phyloP scores from a whole-genome alignment of 2,329 filamentous ascomycete species.

The Aspergillus unguis region DNA sequence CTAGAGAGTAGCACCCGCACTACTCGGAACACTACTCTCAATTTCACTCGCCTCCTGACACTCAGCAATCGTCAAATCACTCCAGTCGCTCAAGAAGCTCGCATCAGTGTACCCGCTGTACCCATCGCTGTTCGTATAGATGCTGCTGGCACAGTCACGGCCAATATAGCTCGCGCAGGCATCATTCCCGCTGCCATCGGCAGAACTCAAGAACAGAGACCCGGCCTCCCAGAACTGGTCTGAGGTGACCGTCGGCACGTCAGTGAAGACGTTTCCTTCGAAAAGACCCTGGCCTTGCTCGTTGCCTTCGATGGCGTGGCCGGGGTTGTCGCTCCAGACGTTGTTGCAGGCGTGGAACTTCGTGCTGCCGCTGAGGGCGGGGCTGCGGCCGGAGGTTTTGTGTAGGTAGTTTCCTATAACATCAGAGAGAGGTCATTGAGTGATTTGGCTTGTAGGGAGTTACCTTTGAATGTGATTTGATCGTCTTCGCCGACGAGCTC shows the following conservation, averaged over 20 bases:
- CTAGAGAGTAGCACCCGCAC: not conserved
- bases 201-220: not conserved
- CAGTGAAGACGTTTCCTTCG: slow-evolving; percentile 47
- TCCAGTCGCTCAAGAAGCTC: not conserved
- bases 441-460: not conserved
- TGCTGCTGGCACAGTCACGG: not conserved
- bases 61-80: not conserved
- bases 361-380: slow-evolving; percentile 53
- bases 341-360: slow-evolving; percentile 50
- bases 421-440: too few species aligned
- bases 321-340: slow-evolving; percentile 37
- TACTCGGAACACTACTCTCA: not conserved
- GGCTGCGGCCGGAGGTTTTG: slow-evolving; percentile 54
- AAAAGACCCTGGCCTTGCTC: slow-evolving; percentile 30
- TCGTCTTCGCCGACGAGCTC: slow-evolving; percentile 52
- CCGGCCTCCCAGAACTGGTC: not conserved
- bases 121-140: not conserved
- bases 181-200: not conserved
- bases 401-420: slow-evolving; percentile 52
- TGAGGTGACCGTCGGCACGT: slow-evolving; percentile 23
- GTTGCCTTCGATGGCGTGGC: slow-evolving; percentile 44
- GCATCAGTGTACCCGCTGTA: not conserved
- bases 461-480: slow-evolving; percentile 49
- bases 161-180: not conserved
- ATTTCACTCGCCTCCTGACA: slow-evolving; percentile 1